Evolutionary conservation across 768 basidiomycete genomes (phyloP), one percentile per base, ranked within the genome.

Genomic region (Lactifluus pinguis): DNA sequence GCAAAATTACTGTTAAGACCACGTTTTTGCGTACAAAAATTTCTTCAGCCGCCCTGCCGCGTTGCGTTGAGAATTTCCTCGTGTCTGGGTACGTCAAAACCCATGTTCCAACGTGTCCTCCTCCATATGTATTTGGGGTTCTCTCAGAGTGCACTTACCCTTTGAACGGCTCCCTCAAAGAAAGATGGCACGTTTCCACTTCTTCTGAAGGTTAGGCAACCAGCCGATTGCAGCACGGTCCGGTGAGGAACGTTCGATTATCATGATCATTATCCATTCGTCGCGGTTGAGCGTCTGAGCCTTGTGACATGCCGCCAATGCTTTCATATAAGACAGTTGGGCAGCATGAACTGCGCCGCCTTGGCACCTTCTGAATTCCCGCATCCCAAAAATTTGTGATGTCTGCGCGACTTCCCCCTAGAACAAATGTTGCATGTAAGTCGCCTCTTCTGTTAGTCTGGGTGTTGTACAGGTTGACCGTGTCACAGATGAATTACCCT

Each of bases 381-480:
- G 32, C 36, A 34, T 29, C 44, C 19, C 44, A 55, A n/a, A 25
- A 36, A 51, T 17, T 4, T 30, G 0, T 32, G 17, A 56, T 56
- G 55, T 29, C 55, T 17, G 44, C 47, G 45, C 44, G 55, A 19
- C 34, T 42, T 2, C 41, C 55, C 14, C 55, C 55, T 6, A 56
- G 55, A 39, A 56, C 55, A 38, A 48, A 56, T 11, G 34, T 56
- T 17, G 55, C 55, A 56, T 56, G 55, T 1, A 38, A 4, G 55
- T 48, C 17, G n/a, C 44, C 34, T 21, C n/a, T 30, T 34, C 34
- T 9, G 11, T 19, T 44, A 19, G n/a, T 44, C 44, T 44, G n/a
- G 19, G 19, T 19, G 10, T n/a, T n/a, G 25, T 25, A 25, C n/a
- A 19, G n/a, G 44, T 29, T 56, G 21, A 56, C 36, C 5, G 15